Evolutionary conservation across 1,139 yeast genomes (phyloP), one percentile per base, ranked within the genome.

Genomic region (Pichia norvegensis): DNA sequence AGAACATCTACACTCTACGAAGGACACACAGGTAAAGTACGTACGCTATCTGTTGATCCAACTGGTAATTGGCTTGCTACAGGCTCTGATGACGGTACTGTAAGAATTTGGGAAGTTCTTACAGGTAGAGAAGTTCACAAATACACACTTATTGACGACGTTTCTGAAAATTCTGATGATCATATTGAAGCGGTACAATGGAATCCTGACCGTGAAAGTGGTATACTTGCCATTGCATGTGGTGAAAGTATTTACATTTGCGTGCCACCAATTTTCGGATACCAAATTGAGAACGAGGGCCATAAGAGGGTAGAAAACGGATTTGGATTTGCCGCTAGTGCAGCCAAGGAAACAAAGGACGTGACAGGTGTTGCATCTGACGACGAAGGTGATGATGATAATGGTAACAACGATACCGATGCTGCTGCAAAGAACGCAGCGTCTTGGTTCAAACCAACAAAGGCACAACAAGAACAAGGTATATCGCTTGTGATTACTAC

Each of bases 71-170:
- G 95, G 92, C 71, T 92, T 52, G 98, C 98, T 21, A 92, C 98
- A 10, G 98, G 97, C 46, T 85, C 96, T 23, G 98, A 92, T 63
- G 99, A 92, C 64, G 97, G 97, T 43, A 76, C 90, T 23, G 88
- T 92, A n/a, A 76, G 96, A 58, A 75, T 92, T 19, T 92, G 98
- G 98, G 99, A 94, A 68, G 79, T 88, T 16, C 71, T 88, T 49
- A 87, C 97, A 5, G 99, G 98, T 42, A 80, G 98, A 67, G 95
- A 90, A 69, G 85, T 92, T 43, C 86, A 78, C 74, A 75, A 79
- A 52, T 71, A 79, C 23, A 70, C 71, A 46, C 67, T 85, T 22
- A 67, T 79, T 37, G 74, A 71, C 35, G 67, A 62, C 46, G 70
- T 69, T 38, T 76, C 74, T 48, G 76, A 79, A 54, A 56, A 60